phyloP scores from a whole-genome alignment of 345 rosid genomes.

The Camelina laxa region DNA sequence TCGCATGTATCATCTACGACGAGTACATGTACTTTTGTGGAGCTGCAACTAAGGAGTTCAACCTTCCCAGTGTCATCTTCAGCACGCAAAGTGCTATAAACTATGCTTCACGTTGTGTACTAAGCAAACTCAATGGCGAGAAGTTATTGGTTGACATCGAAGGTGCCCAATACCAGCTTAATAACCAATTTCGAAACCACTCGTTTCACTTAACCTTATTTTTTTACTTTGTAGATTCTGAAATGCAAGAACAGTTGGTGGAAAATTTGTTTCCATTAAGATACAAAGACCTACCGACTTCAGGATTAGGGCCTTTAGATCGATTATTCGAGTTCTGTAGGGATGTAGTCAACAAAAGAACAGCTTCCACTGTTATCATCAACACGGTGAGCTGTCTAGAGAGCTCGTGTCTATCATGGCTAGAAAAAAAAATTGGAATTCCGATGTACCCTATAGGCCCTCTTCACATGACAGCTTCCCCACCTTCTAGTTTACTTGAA shows the following conservation, averaged over 20 bases:
- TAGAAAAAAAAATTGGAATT: neutral
- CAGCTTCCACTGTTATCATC: constrained; percentile 30
- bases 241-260: constrained; percentile 18
- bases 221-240: constrained; percentile 3
- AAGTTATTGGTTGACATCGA: neutral
- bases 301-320: constrained; percentile 9
- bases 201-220: neutral
- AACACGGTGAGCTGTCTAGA: constrained; percentile 34
- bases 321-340: neutral
- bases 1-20: constrained; percentile 51
- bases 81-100: constrained; percentile 5
- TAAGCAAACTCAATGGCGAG: too few species aligned
- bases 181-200: neutral
- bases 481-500: neutral
- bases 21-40: constrained; percentile 28
- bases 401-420: neutral
- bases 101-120: too few species aligned
- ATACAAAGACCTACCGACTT: constrained; percentile 25
- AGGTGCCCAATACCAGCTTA: constrained; percentile 18
- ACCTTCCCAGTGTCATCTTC: constrained; percentile 16
- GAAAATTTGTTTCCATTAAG: constrained; percentile 24
- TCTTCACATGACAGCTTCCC: constrained; percentile 16
- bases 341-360: constrained; percentile 20
- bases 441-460: constrained; percentile 20
- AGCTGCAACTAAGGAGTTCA: constrained; percentile 2